Evolutionary conservation across 2,329 filamentous ascomycete species (phyloP), one percentile per base, ranked within the genome.

Genomic region (Beauveria brongniartii): DNA sequence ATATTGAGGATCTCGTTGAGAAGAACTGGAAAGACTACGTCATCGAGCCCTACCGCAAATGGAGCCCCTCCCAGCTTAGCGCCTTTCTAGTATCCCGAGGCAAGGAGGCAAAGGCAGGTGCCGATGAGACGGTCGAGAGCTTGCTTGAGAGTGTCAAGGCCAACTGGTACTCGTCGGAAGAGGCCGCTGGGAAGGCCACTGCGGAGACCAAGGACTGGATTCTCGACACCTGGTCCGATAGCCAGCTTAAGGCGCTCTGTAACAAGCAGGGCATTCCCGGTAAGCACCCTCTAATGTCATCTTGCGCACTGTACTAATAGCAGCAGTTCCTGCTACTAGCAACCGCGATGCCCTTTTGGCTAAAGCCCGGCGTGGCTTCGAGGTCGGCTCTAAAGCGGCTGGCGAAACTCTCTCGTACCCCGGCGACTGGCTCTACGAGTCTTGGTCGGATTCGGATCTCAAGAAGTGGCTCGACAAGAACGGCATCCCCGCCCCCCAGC

Each of bases 181-280:
- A 94, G 48, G 87, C 88, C 66, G 81, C 90, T 44, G 84, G 89
- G 63, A 80, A 88, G 51, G 86, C 89, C 26, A 92, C 90, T 76
- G 72, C 77, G 55, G 88, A 79, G 67, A 84, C 91, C 53, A 91
- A 89, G 74, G 88, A 93, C 68, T 97, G 94, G 94, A 89, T 97
- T 67, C 88, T 97, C 70, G 91, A 97, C 72, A 94, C 90, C 63
- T 97, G 92, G 91, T 87, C 89, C 66, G 93, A 97, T 62, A 97
- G 92, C 66, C 88, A 95, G 73, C 82, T 99, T 67, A 97, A 97
- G 81, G 78, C 90, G 1, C 97, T 97, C 76, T 88, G 92, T 65
- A 93, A 97, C 74, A 89, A 88, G 73, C 84, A 97, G 74, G 83
- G 83, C 65, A 91, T 99, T 68, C 90, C 92, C 62, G 80, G 81